Evolutionary conservation across 768 basidiomycete species (phyloP), one percentile per base, ranked within the genome.

Genomic region (Amanita subjunquillea): DNA sequence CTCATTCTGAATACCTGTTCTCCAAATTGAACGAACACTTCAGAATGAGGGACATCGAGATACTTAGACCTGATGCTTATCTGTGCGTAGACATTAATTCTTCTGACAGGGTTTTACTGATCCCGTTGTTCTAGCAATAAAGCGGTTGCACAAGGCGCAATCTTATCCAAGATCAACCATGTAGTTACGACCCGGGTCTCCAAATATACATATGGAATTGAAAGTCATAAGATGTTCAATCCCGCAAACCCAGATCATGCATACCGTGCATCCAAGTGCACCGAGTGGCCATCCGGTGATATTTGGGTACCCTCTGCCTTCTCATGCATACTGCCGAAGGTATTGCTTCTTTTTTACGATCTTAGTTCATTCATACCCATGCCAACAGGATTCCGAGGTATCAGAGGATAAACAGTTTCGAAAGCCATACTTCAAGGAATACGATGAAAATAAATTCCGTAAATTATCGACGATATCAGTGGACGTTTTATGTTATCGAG

Each of bases 1-100:
- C 73, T 9, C 72, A 74, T 1, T 78, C 70, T 54, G 70, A 75
- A 38, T 79, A 71, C 67, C 60, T 80, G 12, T 78, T 73, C 54
- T 55, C 62, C 2, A 63, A 67, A 44, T 66, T 78, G 22, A 69
- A 71, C 47, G 57, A 54, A 34, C 57, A 68, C 13, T 66, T 78
- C 9, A 61, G 67, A 12, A 45, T 57, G 6, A 36, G 65, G 3
- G 65, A 67, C n/a, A 59, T 78, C 37, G 60, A 48, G 20, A 58
- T 77, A 36, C 67, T 64, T 45, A 64, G 76, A 22, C 75, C 76
- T 0, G 76, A 79, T 55, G 64, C 63, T 27, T 70, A 72, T 47
- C 59, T 74, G 77, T 79, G 58, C 41, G 77, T 67, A 13, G 17
- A 22, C 3, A 25, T 5, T 29, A 29, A 1, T 12, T 13, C 42